Percentiles rank a stretch among this genome's conserved stretches.
Conservation (phyloP, 768 basidiomycete species). For the Naganishia kalamii region DNA sequence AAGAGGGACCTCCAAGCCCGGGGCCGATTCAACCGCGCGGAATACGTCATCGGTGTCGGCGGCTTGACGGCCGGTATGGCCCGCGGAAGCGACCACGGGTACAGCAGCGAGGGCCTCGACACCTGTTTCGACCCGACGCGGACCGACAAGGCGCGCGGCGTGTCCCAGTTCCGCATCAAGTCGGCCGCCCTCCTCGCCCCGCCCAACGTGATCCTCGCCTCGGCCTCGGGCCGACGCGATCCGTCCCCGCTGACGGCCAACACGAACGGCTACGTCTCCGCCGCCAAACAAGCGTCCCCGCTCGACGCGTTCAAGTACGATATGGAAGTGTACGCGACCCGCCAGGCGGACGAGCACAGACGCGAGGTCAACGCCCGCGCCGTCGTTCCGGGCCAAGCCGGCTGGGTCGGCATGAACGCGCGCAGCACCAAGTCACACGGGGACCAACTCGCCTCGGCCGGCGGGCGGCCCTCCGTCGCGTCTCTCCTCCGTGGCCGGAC, state of each 20-base stretch:
- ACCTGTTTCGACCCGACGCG: constrained; percentile 8
- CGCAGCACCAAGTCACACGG: neutral
- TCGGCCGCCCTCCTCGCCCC: neutral
- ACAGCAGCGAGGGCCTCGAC: constrained; percentile 8
- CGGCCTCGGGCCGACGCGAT: neutral
- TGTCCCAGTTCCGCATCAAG: constrained; percentile 11
- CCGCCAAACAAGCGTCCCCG: constrained; percentile 8
- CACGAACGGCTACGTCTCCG: neutral
- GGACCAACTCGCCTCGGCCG: neutral
- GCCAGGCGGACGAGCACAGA: neutral
- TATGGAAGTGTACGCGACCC: constrained; percentile 2
- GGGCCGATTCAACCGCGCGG: neutral
- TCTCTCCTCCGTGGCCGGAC: neutral
- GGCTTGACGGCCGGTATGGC: constrained; percentile 19
- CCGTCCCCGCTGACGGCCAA: neutral
- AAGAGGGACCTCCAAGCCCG: neutral
- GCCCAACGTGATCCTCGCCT: constrained; percentile 15
- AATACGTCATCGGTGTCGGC: constrained; percentile 18
- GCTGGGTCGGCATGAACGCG: constrained; percentile 10
- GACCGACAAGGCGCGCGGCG: constrained; percentile 1
- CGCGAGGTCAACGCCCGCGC: neutral
- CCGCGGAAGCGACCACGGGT: neutral
- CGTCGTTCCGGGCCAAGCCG: neutral
- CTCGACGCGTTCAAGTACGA: constrained; percentile 2
- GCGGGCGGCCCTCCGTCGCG: neutral